phyloP scores from a whole-genome alignment of 768 basidiomycete species.

The Tricholomella constricta region DNA sequence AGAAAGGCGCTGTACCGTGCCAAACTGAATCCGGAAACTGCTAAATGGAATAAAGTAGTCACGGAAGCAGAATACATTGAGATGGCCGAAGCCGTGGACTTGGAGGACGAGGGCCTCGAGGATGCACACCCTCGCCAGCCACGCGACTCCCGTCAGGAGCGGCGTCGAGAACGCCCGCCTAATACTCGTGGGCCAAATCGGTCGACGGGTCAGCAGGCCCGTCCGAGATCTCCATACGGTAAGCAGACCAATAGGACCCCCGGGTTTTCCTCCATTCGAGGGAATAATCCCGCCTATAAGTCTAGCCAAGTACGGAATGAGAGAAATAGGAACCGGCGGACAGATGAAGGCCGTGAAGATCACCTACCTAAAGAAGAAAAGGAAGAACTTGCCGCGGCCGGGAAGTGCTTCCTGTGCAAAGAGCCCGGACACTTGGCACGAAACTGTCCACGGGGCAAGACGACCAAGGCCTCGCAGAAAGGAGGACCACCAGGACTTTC shows the following conservation, averaged over 20 bases:
- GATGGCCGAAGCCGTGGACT: slow-evolving; percentile 15
- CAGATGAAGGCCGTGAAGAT: background rate
- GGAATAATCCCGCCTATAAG: background rate
- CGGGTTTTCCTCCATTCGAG: background rate
- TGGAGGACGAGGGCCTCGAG: background rate
- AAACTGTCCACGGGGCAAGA: background rate
- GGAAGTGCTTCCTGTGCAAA: slow-evolving; percentile 10
- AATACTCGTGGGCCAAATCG: no score
- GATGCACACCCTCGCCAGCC: background rate
- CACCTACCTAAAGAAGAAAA: background rate
- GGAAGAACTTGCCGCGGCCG: slow-evolving; percentile 4
- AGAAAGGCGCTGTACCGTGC: slow-evolving; percentile 29
- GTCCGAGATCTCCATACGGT: background rate
- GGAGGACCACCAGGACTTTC: background rate
- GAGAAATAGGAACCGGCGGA: no score
- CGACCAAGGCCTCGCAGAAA: background rate
- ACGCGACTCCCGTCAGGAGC: background rate
- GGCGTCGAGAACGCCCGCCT: background rate
- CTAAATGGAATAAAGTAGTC: slow-evolving; percentile 26
- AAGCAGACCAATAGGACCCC: background rate
- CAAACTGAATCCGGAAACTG: slow-evolving; percentile 26
- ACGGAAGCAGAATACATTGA: slow-evolving; percentile 29
- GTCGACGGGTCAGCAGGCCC: background rate
- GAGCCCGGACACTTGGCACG: slow-evolving; percentile 5
- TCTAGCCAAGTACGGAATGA: background rate